Percentiles rank a stretch among this genome's conserved stretches.
These are phyloP conservation scores for Byssothecium circinans DNA, from an alignment of 2,329 filamentous ascomycete genomes.

Conservation along the genomic window DNA sequence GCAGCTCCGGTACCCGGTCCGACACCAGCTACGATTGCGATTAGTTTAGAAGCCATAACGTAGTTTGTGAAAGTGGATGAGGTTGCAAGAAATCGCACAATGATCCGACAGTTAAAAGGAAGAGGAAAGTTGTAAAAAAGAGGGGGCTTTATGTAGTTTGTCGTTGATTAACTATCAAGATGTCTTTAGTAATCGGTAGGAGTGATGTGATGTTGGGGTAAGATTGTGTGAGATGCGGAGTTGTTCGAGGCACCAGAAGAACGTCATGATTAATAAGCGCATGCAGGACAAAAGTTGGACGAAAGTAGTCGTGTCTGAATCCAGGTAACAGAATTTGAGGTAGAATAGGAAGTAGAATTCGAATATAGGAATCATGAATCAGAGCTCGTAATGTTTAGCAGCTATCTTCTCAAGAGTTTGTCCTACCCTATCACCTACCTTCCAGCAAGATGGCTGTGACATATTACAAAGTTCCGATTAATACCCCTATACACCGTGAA, in stretches of 20 bases:
- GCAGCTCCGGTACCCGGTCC: slow-evolving; percentile 60
- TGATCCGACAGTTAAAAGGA: background rate
- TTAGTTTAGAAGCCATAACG: slow-evolving; percentile 3
- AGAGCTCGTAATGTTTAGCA: too few relatives aligned
- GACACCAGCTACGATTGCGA: slow-evolving; percentile 6
- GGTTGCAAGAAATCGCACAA: too few relatives aligned
- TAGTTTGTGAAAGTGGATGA: background rate
- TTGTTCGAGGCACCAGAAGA: background rate
- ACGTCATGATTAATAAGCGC: slow-evolving; percentile 15
- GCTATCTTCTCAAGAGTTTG: too few relatives aligned
- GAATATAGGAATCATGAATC: too few relatives aligned
- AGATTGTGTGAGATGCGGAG: slow-evolving; percentile 6
- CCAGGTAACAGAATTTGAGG: too few relatives aligned
- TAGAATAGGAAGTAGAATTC: too few relatives aligned
- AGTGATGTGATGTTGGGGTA: slow-evolving; percentile 8
- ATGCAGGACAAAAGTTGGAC: background rate
- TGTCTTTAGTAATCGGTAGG: slow-evolving; percentile 5
- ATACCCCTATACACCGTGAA: too few relatives aligned
- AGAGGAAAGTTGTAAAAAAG: background rate
- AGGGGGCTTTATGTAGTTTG: slow-evolving; percentile 4
- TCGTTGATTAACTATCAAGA: slow-evolving; percentile 9
- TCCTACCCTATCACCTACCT: too few relatives aligned
- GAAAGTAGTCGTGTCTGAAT: too few relatives aligned
- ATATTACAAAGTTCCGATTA: too few relatives aligned
- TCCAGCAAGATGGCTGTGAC: too few relatives aligned